Percentiles rank a stretch among this genome's conserved stretches.
phyloP scores from a whole-genome alignment of 257 asterid species.

The Nicotiana noctiflora region DNA sequence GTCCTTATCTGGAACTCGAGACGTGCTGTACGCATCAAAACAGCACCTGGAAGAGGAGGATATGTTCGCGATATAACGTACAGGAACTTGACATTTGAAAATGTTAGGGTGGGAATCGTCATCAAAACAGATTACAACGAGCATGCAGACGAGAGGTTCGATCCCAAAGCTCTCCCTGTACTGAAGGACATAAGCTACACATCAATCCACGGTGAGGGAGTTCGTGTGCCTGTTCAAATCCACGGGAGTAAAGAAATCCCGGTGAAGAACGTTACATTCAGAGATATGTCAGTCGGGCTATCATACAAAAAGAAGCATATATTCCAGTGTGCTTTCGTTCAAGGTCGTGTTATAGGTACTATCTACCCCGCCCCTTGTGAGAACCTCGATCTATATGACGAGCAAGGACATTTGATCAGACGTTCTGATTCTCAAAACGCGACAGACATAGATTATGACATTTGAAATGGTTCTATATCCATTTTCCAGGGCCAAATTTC shows the following conservation, averaged over 20 bases:
- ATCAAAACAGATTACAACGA: slow-evolving; percentile 29
- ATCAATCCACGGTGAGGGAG: slow-evolving; percentile 25
- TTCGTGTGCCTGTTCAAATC: slow-evolving; percentile 25
- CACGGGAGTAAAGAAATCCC: slow-evolving; percentile 27
- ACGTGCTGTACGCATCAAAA: slow-evolving; percentile 27
- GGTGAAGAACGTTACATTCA: slow-evolving; percentile 16
- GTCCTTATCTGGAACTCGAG: slow-evolving; percentile 24
- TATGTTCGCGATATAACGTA: slow-evolving; percentile 19
- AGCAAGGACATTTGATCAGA: slow-evolving; percentile 18
- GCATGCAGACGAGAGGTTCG: slow-evolving; percentile 15
- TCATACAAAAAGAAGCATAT: slow-evolving; percentile 24
- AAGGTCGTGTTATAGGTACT: slow-evolving; percentile 24
- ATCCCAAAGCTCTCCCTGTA: slow-evolving; percentile 21
- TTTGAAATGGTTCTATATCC: neutral
- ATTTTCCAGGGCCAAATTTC: neutral
- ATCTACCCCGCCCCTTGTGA: slow-evolving; percentile 24
- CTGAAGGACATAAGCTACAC: slow-evolving; percentile 27
- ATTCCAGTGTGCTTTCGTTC: slow-evolving; percentile 27
- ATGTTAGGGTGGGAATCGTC: slow-evolving; percentile 27
- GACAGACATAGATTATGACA: slow-evolving; percentile 23
- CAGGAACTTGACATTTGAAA: slow-evolving; percentile 20
- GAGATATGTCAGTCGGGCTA: slow-evolving; percentile 16
- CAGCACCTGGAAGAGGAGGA: slow-evolving; percentile 33
- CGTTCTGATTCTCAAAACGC: slow-evolving; percentile 17
- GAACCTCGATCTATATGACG: slow-evolving; percentile 23